Conservation (phyloP, 2,329 filamentous ascomycete species). For the Dendryphion nanum region DNA sequence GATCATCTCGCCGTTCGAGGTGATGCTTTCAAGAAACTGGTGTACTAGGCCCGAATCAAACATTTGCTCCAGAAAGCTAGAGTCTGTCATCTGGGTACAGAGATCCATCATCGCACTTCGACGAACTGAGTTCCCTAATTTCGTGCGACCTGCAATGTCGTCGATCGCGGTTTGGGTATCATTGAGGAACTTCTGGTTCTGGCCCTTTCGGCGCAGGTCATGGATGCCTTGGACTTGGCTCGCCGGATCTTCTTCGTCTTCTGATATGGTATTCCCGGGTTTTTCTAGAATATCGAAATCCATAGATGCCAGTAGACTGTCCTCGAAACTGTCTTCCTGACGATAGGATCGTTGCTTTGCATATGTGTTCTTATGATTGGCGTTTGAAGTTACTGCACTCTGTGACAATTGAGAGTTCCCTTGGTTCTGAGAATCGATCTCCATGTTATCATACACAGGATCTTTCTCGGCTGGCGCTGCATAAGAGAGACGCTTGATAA, state of each 20-base stretch:
- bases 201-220: slow-evolving; percentile 59
- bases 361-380: slow-evolving; percentile 53
- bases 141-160: slow-evolving; percentile 53
- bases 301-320: slow-evolving; percentile 36
- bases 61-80: slow-evolving; percentile 67
- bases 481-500: too few relatives aligned
- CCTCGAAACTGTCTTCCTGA: slow-evolving; percentile 50
- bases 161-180: slow-evolving; percentile 58
- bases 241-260: slow-evolving; percentile 43
- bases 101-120: slow-evolving; percentile 57
- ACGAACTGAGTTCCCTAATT: slow-evolving; percentile 45
- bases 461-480: too few relatives aligned
- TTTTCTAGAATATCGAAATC: slow-evolving; percentile 24
- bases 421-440: too few relatives aligned
- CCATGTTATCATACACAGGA: too few relatives aligned
- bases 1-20: slow-evolving; percentile 41
- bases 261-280: slow-evolving; percentile 31
- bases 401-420: not conserved
- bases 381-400: not conserved
- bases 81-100: slow-evolving; percentile 55
- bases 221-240: slow-evolving; percentile 57
- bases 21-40: slow-evolving; percentile 63
- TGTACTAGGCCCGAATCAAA: slow-evolving; percentile 71
- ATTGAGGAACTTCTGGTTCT: slow-evolving; percentile 56
- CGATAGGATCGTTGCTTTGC: slow-evolving; percentile 59